Conservation (phyloP, 305 asterid genomes). For the Fraxinus paxiana region DNA sequence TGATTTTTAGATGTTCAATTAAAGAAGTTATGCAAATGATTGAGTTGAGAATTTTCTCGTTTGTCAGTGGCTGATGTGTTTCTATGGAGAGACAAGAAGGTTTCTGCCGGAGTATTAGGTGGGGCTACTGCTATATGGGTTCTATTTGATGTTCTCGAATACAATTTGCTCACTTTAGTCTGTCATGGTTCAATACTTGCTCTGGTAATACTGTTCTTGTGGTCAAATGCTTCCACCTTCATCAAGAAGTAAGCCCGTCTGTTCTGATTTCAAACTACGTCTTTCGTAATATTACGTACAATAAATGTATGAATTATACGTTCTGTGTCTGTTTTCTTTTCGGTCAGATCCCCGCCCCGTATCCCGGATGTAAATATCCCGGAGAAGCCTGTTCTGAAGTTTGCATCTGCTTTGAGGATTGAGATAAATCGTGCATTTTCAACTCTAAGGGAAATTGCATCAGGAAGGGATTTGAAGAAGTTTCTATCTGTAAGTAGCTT, state of each 20-base stretch:
- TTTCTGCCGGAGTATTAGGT: conserved; percentile 62
- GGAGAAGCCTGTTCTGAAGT: conserved; percentile 49
- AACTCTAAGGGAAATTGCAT: conserved; percentile 59
- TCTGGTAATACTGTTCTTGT: conserved; percentile 54
- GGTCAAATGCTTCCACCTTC: conserved; percentile 63
- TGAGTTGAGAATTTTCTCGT: conserved; percentile 14
- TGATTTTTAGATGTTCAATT: not conserved
- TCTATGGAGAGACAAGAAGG: conserved; percentile 79
- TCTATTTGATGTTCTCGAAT: conserved; percentile 65
- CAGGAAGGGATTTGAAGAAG: conserved; percentile 70
- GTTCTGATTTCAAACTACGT: not conserved
- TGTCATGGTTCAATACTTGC: conserved; percentile 58
- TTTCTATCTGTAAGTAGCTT: conserved; percentile 56
- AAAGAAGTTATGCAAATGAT: not conserved
- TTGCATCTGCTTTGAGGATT: conserved; percentile 59
- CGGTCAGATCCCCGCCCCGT: conserved; percentile 55
- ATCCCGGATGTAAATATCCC: conserved; percentile 71
- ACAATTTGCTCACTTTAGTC: conserved; percentile 54
- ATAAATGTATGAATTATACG: not conserved
- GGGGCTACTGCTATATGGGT: conserved; percentile 69
- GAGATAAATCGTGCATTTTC: conserved; percentile 49
- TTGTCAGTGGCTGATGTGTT: conserved; percentile 75
- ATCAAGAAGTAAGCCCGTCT: conserved; percentile 55
- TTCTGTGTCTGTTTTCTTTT: not conserved
- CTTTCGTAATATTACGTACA: not conserved